Base-by-base conservation (phyloP, 2,329 filamentous ascomycete species). In the Ophiosphaerella herpotricha region DNA sequence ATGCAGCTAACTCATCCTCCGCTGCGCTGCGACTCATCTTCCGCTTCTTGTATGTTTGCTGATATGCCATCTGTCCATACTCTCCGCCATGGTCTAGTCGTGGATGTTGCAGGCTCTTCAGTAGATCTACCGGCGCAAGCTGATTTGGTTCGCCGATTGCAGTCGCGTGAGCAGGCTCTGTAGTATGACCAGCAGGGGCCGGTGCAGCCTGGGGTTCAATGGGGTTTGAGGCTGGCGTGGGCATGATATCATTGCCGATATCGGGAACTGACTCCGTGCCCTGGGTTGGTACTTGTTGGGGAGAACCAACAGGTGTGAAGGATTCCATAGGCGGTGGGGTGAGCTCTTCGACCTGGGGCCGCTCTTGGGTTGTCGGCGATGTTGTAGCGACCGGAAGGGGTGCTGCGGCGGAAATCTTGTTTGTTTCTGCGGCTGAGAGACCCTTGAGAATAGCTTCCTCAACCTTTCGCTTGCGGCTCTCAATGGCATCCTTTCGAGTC, bases 371-470 rank as follows among this genome's bases (percentile, higher is more conserved):
- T 18, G 52, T 44, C 7, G 58, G 59, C 31, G 62, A 55, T 18
- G 51, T 61, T 7, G 56, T 43, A 23, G 53, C 54, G 9, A 55
- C 62, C 1, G 68, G 61, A 2, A 72, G 60, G 4, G 68, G 70
- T 5, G 69, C 74, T 54, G 60, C 74, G 52, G 60, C 78, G 67
- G 41, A 78, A 73, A 70, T 68, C 7, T 78, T 76, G 2, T 79
- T 77, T 3, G 79, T 75, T 8, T 83, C 78, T 7, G 85, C 82
- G 1, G 84, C 82, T 12, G 85, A 85, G 18, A 96, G 81, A 7
- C 90, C 90, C 43, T 88, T 85, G 82, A 99, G 91, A 60, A 99
- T 97, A 41, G 85, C 87, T 58, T 93, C 85, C 73, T 99, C 94
- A 7, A 99, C 91, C 40, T 94, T 88, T 44, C 87, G 85, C 73